phyloP scores from a whole-genome alignment of 1,284 basidiomycete genomes.

The Boletus mariae region DNA sequence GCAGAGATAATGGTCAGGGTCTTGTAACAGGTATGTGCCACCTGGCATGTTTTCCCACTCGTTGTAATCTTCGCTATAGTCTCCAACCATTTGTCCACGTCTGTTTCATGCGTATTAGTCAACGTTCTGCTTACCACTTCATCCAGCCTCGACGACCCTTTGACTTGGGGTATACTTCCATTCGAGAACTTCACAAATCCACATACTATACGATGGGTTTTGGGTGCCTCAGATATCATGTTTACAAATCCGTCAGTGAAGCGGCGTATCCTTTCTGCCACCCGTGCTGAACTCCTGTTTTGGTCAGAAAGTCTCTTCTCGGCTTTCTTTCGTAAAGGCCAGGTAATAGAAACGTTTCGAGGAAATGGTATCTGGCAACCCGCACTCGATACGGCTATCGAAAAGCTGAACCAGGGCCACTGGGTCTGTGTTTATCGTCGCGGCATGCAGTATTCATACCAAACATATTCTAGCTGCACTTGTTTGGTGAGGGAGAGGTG shows the following conservation, averaged over 20 bases:
- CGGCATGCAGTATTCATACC: slow-evolving; percentile 2
- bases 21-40: slow-evolving; percentile 66
- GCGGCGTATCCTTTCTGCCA: slow-evolving; percentile 3
- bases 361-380: slow-evolving; percentile 89
- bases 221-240: slow-evolving; percentile 92
- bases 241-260: slow-evolving; percentile 83
- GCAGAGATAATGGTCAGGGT: slow-evolving; percentile 54
- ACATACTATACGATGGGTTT: slow-evolving; percentile 74
- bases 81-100: slow-evolving; percentile 91
- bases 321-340: slow-evolving; percentile 84
- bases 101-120: slow-evolving; percentile 25
- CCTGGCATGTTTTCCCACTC: slow-evolving; percentile 4
- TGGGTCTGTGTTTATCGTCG: slow-evolving; percentile 60
- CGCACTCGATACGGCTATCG: slow-evolving; percentile 80
- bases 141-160: slow-evolving; percentile 67
- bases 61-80: slow-evolving; percentile 47
- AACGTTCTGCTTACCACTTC: slow-evolving; percentile 5
- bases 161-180: slow-evolving; percentile 83
- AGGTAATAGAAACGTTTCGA: slow-evolving; percentile 91
- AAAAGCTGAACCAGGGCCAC: slow-evolving; percentile 73
- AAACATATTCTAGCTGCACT: slow-evolving; percentile 63
- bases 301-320: slow-evolving; percentile 64
- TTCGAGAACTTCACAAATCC: slow-evolving; percentile 55
- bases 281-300: slow-evolving; percentile 13
- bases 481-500: slow-evolving; percentile 93